A percentile compares a stretch with the other conserved stretches of the same genome.
phyloP scores from a whole-genome alignment of 257 asterid species.

The Schizonepeta tenuifolia region DNA sequence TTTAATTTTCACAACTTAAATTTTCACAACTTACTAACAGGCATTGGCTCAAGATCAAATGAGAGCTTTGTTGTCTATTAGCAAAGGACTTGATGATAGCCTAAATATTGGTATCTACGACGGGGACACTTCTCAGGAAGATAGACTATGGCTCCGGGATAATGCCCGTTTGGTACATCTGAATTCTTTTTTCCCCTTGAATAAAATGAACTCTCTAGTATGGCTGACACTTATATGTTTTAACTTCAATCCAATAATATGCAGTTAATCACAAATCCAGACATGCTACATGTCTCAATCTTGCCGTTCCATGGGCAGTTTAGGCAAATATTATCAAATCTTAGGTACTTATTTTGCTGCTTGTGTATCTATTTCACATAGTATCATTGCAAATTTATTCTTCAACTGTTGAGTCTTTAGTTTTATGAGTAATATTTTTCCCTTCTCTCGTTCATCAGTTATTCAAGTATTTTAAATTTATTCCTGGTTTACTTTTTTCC shows the following conservation, averaged over 20 bases:
- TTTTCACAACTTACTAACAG: conserved; percentile 50
- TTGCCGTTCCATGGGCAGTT: conserved; percentile 86
- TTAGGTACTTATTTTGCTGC: conserved; percentile 55
- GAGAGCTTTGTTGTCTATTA: conserved; percentile 68
- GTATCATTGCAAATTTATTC: conserved; percentile 18
- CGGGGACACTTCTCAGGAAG: conserved; percentile 89
- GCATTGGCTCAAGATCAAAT: conserved; percentile 98
- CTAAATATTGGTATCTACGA: conserved; percentile 84
- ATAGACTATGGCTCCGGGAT: conserved; percentile 82
- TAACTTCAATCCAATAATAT: conserved; percentile 37
- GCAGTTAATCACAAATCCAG: conserved; percentile 98
- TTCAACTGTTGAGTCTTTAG: conserved; percentile 26
- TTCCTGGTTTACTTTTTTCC: conserved; percentile 11
- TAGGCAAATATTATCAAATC: conserved; percentile 78
- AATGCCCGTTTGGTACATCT: conserved; percentile 84
- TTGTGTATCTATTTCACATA: conserved; percentile 27
- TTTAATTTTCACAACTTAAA: conserved; percentile 37
- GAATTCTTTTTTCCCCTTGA: conserved; percentile 7
- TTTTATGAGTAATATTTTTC: background rate
- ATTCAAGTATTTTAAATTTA: conserved; percentile 17
- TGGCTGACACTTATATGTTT: conserved; percentile 25
- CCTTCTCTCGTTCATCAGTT: conserved; percentile 24
- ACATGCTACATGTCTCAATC: conserved; percentile 91
- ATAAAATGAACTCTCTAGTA: conserved; percentile 23
- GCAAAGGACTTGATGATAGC: conserved; percentile 63